Percentiles rank a stretch among this genome's conserved stretches.
phyloP scores from a whole-genome alignment of 352 stramenopile species.

The Pseudoperonospora humuli region DNA sequence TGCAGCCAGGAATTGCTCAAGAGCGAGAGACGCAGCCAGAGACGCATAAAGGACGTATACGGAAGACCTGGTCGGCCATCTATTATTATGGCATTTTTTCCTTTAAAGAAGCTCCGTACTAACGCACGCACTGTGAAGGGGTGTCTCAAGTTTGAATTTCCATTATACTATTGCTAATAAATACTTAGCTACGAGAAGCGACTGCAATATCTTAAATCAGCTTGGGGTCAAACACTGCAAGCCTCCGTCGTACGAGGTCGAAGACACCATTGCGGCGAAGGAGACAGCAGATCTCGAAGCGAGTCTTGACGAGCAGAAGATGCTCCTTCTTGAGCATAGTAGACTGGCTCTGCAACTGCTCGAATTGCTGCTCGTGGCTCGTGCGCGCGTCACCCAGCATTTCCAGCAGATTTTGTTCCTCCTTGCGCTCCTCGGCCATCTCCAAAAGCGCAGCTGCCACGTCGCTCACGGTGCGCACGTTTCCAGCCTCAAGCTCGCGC shows the following conservation, averaged over 20 bases:
- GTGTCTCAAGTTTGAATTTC: conserved; percentile 22
- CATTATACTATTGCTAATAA: conserved; percentile 32
- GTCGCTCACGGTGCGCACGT: conserved; percentile 26
- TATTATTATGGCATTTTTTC: too few relatives aligned
- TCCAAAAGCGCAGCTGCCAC: conserved; percentile 22
- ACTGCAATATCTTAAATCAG: conserved; percentile 13
- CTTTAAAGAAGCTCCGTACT: too few relatives aligned
- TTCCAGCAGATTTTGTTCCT: conserved; percentile 34
- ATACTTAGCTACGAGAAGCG: conserved; percentile 12
- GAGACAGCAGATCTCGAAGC: conserved; percentile 32
- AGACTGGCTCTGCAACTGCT: conserved; percentile 21
- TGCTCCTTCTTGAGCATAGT: conserved; percentile 22
- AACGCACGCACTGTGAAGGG: too few relatives aligned
- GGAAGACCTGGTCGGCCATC: too few relatives aligned
- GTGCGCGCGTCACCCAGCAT: conserved; percentile 24
- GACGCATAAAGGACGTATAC: too few relatives aligned
- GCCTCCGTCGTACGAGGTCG: conserved; percentile 28
- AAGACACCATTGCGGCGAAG: conserved; percentile 38
- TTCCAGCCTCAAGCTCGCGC: conserved; percentile 25
- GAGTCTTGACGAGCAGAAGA: conserved; percentile 23
- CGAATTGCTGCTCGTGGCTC: conserved; percentile 28
- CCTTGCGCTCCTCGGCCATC: conserved; percentile 31
- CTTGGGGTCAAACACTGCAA: conserved; percentile 28
- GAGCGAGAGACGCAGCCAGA: too few relatives aligned
- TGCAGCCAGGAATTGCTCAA: too few relatives aligned